A percentile compares a stretch with the other conserved stretches of the same genome.
These are phyloP conservation scores for Cryptosporidium muris DNA, from an alignment of 169 alveolate genomes.

Conservation along the genomic window DNA sequence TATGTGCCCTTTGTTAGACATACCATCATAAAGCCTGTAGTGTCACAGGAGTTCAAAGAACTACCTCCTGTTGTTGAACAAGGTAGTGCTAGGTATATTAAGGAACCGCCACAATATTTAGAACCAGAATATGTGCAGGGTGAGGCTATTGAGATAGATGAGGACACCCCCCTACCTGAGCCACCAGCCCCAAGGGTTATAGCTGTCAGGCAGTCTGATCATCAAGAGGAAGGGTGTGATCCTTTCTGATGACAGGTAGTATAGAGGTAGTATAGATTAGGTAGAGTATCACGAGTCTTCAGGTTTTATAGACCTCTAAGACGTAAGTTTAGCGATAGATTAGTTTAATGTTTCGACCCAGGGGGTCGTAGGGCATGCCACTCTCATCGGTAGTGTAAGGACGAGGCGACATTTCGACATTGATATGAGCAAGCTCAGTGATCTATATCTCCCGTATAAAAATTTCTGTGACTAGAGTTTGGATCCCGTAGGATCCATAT, in stretches of 20 bases:
- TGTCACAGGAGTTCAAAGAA: conserved; percentile 63
- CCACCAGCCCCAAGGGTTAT: conserved; percentile 61
- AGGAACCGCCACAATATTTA: conserved; percentile 63
- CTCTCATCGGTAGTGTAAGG: conserved; percentile 72
- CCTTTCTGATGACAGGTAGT: no score
- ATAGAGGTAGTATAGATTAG: background rate
- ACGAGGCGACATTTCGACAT: conserved; percentile 66
- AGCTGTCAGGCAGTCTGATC: conserved; percentile 16
- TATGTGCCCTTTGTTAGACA: conserved; percentile 68
- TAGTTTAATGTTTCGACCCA: conserved; percentile 69
- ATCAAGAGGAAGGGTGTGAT: no score
- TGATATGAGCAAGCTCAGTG: conserved; percentile 72
- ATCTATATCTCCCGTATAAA: conserved; percentile 65
- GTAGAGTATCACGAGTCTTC: background rate
- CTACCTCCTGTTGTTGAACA: conserved; percentile 71
- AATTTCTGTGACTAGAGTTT: conserved; percentile 71
- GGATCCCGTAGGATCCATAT: conserved; percentile 79
- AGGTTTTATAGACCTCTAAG: background rate
- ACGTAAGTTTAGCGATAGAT: conserved; percentile 40
- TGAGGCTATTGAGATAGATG: conserved; percentile 42
- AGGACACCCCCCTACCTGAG: conserved; percentile 49
- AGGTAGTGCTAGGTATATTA: conserved; percentile 43
- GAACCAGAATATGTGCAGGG: conserved; percentile 66
- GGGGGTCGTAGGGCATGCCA: conserved; percentile 69
- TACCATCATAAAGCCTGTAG: conserved; percentile 60